Evolutionary conservation across 257 asterid species (phyloP).

Genomic region (Cinchona pubescens): DNA sequence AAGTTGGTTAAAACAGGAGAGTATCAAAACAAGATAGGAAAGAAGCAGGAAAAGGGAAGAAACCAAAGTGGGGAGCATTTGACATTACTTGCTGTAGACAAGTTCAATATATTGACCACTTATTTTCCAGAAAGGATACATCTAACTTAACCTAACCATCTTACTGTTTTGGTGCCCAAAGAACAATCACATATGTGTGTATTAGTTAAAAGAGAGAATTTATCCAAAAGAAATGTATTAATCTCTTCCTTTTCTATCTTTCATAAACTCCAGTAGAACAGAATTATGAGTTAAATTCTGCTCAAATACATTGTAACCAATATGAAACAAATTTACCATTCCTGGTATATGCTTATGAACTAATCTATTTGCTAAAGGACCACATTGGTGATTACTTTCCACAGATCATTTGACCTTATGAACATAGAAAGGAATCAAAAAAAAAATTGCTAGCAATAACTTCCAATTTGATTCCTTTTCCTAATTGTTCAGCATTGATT

Average conservation of each 20-base stretch:
- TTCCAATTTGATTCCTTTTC: not conserved
- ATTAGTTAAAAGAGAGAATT: not conserved
- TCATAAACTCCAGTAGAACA: not conserved
- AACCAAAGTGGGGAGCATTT: not conserved
- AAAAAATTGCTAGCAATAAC: not conserved
- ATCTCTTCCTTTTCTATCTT: not conserved
- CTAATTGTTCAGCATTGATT: not conserved
- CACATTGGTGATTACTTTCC: not conserved
- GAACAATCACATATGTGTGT: not conserved
- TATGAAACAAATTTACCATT: not conserved
- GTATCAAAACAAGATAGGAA: not conserved
- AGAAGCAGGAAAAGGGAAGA: not conserved
- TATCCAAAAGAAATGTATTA: not conserved
- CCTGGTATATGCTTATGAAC: not conserved
- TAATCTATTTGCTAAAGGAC: not conserved
- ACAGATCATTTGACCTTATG: not conserved
- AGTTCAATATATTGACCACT: not conserved
- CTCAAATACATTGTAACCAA: not conserved
- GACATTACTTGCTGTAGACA: not conserved
- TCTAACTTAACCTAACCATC: not conserved
- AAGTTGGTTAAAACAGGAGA: not conserved
- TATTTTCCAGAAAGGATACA: not conserved
- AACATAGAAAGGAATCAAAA: not conserved
- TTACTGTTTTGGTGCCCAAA: not conserved
- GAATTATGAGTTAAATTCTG: not conserved